Evolutionary conservation across 1,284 basidiomycete genomes (phyloP).

Genomic region (Fomitopsis schrenkii): DNA sequence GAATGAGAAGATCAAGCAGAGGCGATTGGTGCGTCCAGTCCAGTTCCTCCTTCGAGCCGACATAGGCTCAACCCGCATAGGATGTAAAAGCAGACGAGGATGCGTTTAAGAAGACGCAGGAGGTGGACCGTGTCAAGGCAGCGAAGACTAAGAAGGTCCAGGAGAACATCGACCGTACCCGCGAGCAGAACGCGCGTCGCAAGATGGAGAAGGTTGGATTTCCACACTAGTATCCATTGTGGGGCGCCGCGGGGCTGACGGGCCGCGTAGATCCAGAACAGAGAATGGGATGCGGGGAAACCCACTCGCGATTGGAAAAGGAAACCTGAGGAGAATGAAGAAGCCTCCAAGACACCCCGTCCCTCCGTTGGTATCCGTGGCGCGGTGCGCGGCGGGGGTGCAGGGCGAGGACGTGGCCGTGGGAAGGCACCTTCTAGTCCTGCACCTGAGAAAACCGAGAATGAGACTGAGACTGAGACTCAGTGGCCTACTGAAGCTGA

Average conservation of each 20-base stretch:
- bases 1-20: slow-evolving; percentile 79
- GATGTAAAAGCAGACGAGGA: slow-evolving; percentile 77
- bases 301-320: slow-evolving; percentile 41
- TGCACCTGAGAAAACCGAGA: slow-evolving; percentile 11
- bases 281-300: slow-evolving; percentile 86
- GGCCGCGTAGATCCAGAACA: slow-evolving; percentile 39
- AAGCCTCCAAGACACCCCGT: slow-evolving; percentile 12
- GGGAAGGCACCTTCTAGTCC: slow-evolving; percentile 5
- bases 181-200: slow-evolving; percentile 70
- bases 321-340: slow-evolving; percentile 13
- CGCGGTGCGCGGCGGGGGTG: slow-evolving; percentile 23
- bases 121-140: slow-evolving; percentile 50
- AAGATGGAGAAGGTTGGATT: slow-evolving; percentile 62
- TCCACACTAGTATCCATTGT: not conserved
- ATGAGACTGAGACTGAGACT: not conserved
- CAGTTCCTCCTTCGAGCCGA: not conserved
- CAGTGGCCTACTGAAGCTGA: too few species aligned
- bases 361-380: slow-evolving; percentile 24
- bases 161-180: slow-evolving; percentile 58
- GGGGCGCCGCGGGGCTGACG: not conserved
- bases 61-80: slow-evolving; percentile 29
- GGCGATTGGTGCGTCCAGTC: slow-evolving; percentile 48
- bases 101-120: slow-evolving; percentile 66
- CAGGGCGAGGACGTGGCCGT: slow-evolving; percentile 19
- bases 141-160: slow-evolving; percentile 61